These are phyloP conservation scores for Penicillium sp. DNA, from an alignment of 2,329 filamentous ascomycete genomes.

Conservation along the genomic window DNA sequence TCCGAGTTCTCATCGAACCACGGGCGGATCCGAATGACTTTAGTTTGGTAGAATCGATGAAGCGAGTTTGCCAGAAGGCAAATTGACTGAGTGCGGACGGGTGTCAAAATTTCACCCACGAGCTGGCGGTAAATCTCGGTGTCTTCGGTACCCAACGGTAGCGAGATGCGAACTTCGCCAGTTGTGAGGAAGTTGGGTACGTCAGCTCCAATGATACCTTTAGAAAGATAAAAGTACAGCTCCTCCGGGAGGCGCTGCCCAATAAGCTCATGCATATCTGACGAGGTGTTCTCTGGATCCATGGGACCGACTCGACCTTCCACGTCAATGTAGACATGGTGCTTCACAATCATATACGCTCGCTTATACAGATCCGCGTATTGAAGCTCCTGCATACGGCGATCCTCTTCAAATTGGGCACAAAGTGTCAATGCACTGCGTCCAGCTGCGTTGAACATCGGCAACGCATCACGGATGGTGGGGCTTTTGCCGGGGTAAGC, in stretches of 20 bases:
- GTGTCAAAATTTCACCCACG: conserved; percentile 70
- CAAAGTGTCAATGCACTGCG: conserved; percentile 73
- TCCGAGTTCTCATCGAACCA: conserved; percentile 79
- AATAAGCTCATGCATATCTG: conserved; percentile 84
- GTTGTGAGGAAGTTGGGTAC: conserved; percentile 81
- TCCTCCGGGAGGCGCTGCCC: conserved; percentile 88
- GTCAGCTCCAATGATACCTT: conserved; percentile 74
- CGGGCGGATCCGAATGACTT: conserved; percentile 71
- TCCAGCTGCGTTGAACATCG: conserved; percentile 66
- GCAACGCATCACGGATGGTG: conserved; percentile 73
- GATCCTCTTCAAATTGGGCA: conserved; percentile 74
- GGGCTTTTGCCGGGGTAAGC: conserved; percentile 55
- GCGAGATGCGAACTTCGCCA: conserved; percentile 71
- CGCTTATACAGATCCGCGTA: conserved; percentile 87
- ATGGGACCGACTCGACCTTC: conserved; percentile 76
- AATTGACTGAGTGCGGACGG: conserved; percentile 73
- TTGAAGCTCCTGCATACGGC: conserved; percentile 66
- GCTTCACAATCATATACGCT: conserved; percentile 79
- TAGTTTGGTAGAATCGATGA: conserved; percentile 79
- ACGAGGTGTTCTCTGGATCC: conserved; percentile 70
- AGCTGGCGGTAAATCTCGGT: conserved; percentile 79
- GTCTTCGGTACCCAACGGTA: conserved; percentile 81
- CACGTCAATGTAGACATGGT: conserved; percentile 77
- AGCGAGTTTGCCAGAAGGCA: conserved; percentile 76
- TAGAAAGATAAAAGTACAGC: conserved; percentile 84